Evolutionary conservation across 176 grass and related monocot species (phyloP).

Genomic region (Zea luxurians): DNA sequence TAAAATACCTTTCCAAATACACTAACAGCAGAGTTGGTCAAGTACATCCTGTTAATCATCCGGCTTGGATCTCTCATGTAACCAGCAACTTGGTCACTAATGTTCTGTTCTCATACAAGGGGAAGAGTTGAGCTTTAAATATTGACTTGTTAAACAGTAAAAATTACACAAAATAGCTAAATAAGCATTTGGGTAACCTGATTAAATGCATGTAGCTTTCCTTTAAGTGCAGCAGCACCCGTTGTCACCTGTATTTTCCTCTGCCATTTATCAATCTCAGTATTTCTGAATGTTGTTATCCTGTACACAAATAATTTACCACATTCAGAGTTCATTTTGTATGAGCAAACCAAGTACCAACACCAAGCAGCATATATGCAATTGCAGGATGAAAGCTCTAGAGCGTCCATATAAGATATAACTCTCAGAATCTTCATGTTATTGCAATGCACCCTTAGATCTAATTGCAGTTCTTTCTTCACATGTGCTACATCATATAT

Average conservation of each 20-base stretch:
- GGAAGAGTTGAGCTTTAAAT: slow-evolving; percentile 16
- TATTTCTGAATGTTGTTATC: slow-evolving; percentile 70
- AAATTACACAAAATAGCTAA: slow-evolving; percentile 28
- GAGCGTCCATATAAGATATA: neutral
- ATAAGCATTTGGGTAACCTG: slow-evolving; percentile 53
- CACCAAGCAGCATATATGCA: neutral
- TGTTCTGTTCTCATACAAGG: slow-evolving; percentile 53
- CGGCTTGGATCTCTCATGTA: slow-evolving; percentile 96
- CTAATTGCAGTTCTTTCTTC: neutral
- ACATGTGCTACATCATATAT: neutral
- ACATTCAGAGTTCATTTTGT: neutral
- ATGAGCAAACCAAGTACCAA: neutral
- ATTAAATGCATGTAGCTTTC: slow-evolving; percentile 92
- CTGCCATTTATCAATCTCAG: slow-evolving; percentile 91
- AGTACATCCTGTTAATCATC: slow-evolving; percentile 88
- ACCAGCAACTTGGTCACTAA: slow-evolving; percentile 81
- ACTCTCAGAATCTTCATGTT: neutral
- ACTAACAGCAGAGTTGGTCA: slow-evolving; percentile 57
- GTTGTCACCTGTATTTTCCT: slow-evolving; percentile 87
- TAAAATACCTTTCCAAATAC: slow-evolving; percentile 73
- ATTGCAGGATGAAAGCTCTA: slow-evolving; percentile 17
- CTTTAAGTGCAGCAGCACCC: slow-evolving; percentile 84
- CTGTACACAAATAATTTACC: slow-evolving; percentile 44
- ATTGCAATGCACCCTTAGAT: neutral
- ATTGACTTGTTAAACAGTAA: neutral